These are phyloP conservation scores for Hericium rajendrae DNA, from an alignment of 768 basidiomycete species.

Conservation along the genomic window DNA sequence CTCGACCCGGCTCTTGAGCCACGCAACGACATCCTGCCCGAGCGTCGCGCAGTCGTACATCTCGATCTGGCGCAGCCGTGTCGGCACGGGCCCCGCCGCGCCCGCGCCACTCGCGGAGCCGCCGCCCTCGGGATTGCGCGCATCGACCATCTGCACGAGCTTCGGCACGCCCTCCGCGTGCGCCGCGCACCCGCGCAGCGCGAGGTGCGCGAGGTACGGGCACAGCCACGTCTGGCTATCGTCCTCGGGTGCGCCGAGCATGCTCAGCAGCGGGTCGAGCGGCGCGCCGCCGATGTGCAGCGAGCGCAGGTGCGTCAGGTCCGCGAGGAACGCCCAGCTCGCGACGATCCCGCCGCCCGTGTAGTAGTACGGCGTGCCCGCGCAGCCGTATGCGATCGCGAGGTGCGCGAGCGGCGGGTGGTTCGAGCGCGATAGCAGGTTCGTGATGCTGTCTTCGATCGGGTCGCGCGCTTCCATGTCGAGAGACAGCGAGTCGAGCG, in stretches of 20 bases:
- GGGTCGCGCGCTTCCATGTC: slow-evolving; percentile 72
- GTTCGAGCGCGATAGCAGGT: slow-evolving; percentile 50
- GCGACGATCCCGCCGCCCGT: slow-evolving; percentile 47
- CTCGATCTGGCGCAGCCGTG: slow-evolving; percentile 48
- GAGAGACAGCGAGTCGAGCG: slow-evolving; percentile 47
- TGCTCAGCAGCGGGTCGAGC: slow-evolving; percentile 51
- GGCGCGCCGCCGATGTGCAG: slow-evolving; percentile 57
- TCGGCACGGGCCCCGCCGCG: slow-evolving; percentile 35
- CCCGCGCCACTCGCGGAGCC: slow-evolving; percentile 20
- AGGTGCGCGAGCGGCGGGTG: slow-evolving; percentile 49
- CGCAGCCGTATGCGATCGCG: slow-evolving; percentile 49
- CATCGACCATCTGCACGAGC: slow-evolving; percentile 64
- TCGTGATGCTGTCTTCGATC: slow-evolving; percentile 59
- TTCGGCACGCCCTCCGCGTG: slow-evolving; percentile 57
- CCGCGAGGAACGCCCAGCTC: slow-evolving; percentile 57
- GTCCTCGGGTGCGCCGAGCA: slow-evolving; percentile 52
- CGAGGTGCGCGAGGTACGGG: slow-evolving; percentile 49
- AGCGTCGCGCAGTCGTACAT: slow-evolving; percentile 56
- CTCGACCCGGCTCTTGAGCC: slow-evolving; percentile 53
- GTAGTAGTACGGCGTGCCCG: slow-evolving; percentile 40
- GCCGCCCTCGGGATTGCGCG: slow-evolving; percentile 50
- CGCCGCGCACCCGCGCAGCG: slow-evolving; percentile 54
- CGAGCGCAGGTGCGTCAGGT: slow-evolving; percentile 47
- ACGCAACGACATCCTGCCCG: slow-evolving; percentile 60
- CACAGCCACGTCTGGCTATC: slow-evolving; percentile 51